phyloP scores from a whole-genome alignment of 2,329 filamentous ascomycete genomes.

The Talaromyces islandicus region DNA sequence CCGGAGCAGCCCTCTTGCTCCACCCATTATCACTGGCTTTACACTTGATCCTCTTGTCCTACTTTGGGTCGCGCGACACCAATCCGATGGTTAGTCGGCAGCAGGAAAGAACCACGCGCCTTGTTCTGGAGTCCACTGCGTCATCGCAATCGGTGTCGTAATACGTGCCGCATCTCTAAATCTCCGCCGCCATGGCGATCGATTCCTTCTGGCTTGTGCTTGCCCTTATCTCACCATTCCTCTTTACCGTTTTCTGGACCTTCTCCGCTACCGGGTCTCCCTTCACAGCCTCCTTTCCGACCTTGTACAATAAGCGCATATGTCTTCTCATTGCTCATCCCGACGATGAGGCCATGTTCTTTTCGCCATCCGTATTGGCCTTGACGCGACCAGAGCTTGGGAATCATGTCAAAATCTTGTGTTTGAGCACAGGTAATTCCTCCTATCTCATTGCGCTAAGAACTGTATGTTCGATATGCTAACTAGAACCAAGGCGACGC shows the following conservation, averaged over 20 bases:
- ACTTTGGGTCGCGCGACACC: not conserved
- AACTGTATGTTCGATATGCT: not conserved
- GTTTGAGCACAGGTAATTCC: constrained; percentile 70
- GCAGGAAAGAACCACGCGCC: not conserved
- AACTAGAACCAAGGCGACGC: constrained; percentile 59
- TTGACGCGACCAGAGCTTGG: constrained; percentile 71
- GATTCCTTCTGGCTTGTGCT: constrained; percentile 6
- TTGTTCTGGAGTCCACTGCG: not conserved
- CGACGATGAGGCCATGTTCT: constrained; percentile 99
- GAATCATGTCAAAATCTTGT: constrained; percentile 92
- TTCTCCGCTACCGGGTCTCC: constrained; percentile 36
- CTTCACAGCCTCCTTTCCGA: constrained; percentile 45
- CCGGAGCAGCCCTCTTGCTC: not conserved
- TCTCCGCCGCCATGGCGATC: constrained; percentile 1
- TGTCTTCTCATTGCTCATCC: constrained; percentile 93
- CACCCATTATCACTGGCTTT: not conserved
- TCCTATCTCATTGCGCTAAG: not conserved
- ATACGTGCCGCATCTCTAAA: not conserved
- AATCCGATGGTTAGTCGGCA: not conserved
- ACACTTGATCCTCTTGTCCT: not conserved
- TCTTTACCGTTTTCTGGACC: constrained; percentile 35
- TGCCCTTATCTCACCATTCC: constrained; percentile 5
- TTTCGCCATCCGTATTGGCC: constrained; percentile 80
- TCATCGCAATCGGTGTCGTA: not conserved
- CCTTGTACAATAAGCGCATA: constrained; percentile 74